phyloP scores from a whole-genome alignment of 805 yeast genomes.

The Nakazawaea populi region DNA sequence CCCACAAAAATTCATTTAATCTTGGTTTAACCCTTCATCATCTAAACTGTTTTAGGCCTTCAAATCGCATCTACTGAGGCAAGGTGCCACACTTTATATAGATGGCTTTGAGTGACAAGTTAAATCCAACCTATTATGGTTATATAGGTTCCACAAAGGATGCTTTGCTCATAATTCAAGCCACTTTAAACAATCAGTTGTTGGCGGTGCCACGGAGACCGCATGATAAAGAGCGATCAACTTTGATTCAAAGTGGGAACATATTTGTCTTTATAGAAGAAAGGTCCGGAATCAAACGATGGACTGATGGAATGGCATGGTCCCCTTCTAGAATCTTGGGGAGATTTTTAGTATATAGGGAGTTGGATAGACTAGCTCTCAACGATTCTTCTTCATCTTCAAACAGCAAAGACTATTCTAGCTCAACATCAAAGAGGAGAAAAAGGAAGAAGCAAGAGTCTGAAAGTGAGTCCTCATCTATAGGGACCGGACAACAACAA shows the following conservation, averaged over 20 bases:
- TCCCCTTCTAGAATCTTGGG: constrained; percentile 87
- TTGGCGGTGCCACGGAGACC: constrained; percentile 72
- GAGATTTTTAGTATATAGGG: constrained; percentile 78
- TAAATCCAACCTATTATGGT: constrained; percentile 59
- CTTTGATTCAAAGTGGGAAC: constrained; percentile 67
- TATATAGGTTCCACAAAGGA: constrained; percentile 79
- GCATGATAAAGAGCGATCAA: constrained; percentile 66
- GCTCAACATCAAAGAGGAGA: constrained; percentile 6
- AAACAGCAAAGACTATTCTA: not conserved
- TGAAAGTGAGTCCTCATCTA: too few relatives aligned
- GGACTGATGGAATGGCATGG: constrained; percentile 98
- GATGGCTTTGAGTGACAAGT: constrained; percentile 4
- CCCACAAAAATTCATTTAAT: too few relatives aligned
- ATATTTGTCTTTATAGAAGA: constrained; percentile 84
- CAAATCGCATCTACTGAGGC: too few relatives aligned
- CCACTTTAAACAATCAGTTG: constrained; percentile 57
- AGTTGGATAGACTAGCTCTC: constrained; percentile 41
- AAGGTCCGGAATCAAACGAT: constrained; percentile 75
- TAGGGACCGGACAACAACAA: constrained; percentile 13
- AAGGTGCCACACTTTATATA: not conserved
- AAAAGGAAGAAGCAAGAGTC: constrained; percentile 11
- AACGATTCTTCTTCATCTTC: constrained; percentile 15
- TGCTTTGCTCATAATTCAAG: constrained; percentile 77
- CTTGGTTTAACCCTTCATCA: too few relatives aligned
- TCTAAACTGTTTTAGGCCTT: too few relatives aligned